Evolutionary conservation across 202 grass and related monocot species (phyloP).

Genomic region (Schoenoplectus triqueter): DNA sequence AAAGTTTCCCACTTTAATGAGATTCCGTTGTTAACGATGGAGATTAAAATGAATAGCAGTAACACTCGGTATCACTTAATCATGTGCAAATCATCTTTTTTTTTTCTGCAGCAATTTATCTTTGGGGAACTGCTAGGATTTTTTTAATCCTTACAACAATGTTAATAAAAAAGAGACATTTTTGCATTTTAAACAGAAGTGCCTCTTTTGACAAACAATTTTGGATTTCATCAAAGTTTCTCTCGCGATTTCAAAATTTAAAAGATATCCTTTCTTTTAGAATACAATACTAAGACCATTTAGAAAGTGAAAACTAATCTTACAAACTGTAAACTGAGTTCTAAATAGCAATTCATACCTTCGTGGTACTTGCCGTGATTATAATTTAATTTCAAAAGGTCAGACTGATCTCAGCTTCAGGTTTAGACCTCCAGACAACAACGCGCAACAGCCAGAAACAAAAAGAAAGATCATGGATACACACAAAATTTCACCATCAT

Average conservation of each 20-base stretch:
- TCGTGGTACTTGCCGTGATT: neutral
- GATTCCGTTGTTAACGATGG: slow-evolving; percentile 31
- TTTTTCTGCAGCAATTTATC: neutral
- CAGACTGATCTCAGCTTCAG: neutral
- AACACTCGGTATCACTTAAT: neutral
- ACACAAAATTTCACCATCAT: slow-evolving; percentile 15
- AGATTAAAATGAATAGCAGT: slow-evolving; percentile 9
- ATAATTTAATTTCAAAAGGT: neutral
- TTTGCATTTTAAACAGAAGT: neutral
- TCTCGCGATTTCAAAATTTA: neutral
- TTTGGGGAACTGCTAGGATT: slow-evolving; percentile 25
- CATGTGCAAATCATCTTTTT: neutral
- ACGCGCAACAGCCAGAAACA: slow-evolving; percentile 4
- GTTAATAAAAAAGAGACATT: slow-evolving; percentile 40
- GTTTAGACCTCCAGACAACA: neutral
- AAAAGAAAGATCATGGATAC: neutral
- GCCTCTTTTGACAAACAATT: neutral
- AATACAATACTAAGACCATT: neutral
- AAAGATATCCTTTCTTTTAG: neutral
- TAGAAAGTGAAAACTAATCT: neutral
- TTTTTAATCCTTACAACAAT: neutral
- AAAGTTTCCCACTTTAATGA: neutral
- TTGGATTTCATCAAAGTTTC: neutral
- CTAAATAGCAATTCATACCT: neutral
- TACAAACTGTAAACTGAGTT: neutral